Base-by-base conservation (phyloP, 2,329 filamentous ascomycete species). In the Harringtonia aguacate region DNA sequence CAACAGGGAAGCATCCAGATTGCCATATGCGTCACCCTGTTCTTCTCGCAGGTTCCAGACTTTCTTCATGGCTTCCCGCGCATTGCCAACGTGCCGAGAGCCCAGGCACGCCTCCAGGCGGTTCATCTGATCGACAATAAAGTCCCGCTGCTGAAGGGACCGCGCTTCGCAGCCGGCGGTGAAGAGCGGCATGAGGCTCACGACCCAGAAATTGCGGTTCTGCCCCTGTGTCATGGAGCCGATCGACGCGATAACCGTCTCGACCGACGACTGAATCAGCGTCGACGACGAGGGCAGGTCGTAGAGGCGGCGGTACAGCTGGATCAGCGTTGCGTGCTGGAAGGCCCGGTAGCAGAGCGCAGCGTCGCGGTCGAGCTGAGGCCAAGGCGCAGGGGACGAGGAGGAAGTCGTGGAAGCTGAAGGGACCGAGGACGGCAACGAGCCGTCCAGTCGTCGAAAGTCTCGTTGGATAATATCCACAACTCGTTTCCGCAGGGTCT, bases 321-420 rank as follows among this genome's bases (percentile, higher is more conserved):
- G 47, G 33, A 49, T 49, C n/a, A 46, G 39, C 7, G 44, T 46
- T 1, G 47, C 47, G 15, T 49, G 47, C 33, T 49, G 47, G 39
- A 49, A 49, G 36, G 29, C 28, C 12, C 39, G 38, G 33, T 49
- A 41, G 22, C 44, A 49, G 18, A 49, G 31, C 4, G 21, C 24
- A 33, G 44, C 39, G 38, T 49, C 47, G 17, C 45, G 41, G 14
- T 24, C 39, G 4, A 41, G 33, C 1, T 33, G 37, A 3, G 46
- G 18, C 3, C 36, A 41, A 4, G 43, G 33, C 14, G 27, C 34
- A 2, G 43, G 22, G 15, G 22, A 13, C n/a, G n/a, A n/a, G n/a
- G n/a, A n/a, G n/a, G n/a, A n/a, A n/a, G n/a, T n/a, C n/a, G n/a
- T n/a, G n/a, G n/a, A n/a, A n/a, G n/a, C n/a, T n/a, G n/a, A n/a